Evolutionary conservation across 306 rosid species (phyloP), one percentile per base, ranked within the genome.

Genomic region (Quercus ilex): DNA sequence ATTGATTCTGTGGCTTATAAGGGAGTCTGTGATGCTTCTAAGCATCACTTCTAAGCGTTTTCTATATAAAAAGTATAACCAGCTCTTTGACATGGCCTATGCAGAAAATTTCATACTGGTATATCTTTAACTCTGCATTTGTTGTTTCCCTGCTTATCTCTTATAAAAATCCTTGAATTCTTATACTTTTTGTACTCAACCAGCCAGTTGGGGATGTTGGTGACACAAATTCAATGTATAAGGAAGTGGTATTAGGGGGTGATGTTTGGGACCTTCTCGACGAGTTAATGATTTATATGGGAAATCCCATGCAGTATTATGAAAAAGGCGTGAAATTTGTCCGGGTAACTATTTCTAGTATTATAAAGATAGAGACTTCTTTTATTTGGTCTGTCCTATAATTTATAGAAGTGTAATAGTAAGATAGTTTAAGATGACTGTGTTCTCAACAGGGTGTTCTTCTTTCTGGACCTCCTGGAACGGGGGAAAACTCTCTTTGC

Each of bases 401-500:
- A 52, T 73, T 43, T 26, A 55, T 55, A 73, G 58, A 72, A 80
- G 73, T 46, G 52, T 60, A 28, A 60, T 43, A 67, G 35, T 63
- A 58, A 60, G 71, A 75, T 63, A 65, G 55, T 81, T 78, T 74
- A 81, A 83, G 74, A 77, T 79, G 78, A 80, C 77, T 58, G 62
- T 62, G 73, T 75, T 57, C 62, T 21, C 77, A 81, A 81, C 89
- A 95, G 99, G 98, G 99, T 74, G 98, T 95, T 85, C 97, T 95
- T 78, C 97, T 93, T 76, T 95, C 98, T 84, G 98, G 99, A 78
- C 99, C 99, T 80, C 98, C 97, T 79, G 98, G 99, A 85, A 95
- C 99, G 33, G 99, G 99, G 99, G 58, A 95, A 95, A 85, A 95
- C 99, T 57, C 96, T 95, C 71, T 95, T 95, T 86, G 99, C 99